A percentile compares a stretch with the other conserved stretches of the same genome.
These are phyloP conservation scores for Cajanus cajan DNA, from an alignment of 306 rosid genomes.

Conservation along the genomic window DNA sequence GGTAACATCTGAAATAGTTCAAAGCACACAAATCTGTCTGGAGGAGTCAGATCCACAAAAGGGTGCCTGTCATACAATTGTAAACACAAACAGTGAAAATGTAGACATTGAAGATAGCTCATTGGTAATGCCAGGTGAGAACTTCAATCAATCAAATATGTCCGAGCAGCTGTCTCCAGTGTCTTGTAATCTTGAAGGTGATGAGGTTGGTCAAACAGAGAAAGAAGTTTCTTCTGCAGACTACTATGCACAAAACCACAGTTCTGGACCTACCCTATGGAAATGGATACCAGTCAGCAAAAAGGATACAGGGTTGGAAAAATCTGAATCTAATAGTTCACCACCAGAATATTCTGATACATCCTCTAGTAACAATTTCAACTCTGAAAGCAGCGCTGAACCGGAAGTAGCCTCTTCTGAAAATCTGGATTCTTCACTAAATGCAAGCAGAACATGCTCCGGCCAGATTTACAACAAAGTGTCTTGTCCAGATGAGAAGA, in stretches of 20 bases:
- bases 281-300: slow-evolving; percentile 72
- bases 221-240: slow-evolving; percentile 50
- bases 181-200: slow-evolving; percentile 45
- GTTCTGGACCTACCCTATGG: slow-evolving; percentile 52
- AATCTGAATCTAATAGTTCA: slow-evolving; percentile 43
- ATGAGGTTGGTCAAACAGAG: slow-evolving; percentile 41
- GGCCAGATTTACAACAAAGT: slow-evolving; percentile 23
- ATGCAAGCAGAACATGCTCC: slow-evolving; percentile 9
- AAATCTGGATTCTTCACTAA: slow-evolving; percentile 34
- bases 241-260: slow-evolving; percentile 38
- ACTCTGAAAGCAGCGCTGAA: slow-evolving; percentile 37
- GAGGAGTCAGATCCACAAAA: slow-evolving; percentile 36
- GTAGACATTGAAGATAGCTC: slow-evolving; percentile 39
- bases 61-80: slow-evolving; percentile 26
- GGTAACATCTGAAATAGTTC: slow-evolving; percentile 42
- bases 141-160: slow-evolving; percentile 35
- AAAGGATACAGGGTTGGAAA: slow-evolving; percentile 43
- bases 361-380: slow-evolving; percentile 32
- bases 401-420: slow-evolving; percentile 31
- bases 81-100: slow-evolving; percentile 31
- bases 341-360: slow-evolving; percentile 43
- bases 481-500: slow-evolving; percentile 30
- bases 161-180: slow-evolving; percentile 39
- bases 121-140: slow-evolving; percentile 31
- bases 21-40: slow-evolving; percentile 30